Base-by-base conservation (phyloP, 2,329 filamentous ascomycete genomes). In the Penicillium sp. region DNA sequence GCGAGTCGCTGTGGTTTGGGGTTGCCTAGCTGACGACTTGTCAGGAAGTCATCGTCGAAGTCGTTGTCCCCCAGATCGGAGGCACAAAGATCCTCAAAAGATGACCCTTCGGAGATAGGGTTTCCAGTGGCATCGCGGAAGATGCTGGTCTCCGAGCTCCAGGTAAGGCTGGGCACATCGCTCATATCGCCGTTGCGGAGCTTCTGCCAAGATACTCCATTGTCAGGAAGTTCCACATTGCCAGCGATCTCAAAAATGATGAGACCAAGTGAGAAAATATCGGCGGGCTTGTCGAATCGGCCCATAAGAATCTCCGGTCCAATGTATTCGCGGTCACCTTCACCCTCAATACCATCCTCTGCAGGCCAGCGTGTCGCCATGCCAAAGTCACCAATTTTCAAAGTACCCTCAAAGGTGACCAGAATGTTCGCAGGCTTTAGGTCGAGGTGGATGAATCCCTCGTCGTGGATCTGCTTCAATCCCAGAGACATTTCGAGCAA, bases 291-390 rank as follows among this genome's bases (percentile, higher is more conserved):
- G 77, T 96, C 92, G 66, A 89, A 94, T 62, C 87, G 85, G 42
- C 93, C 93, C 70, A 86, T 86, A 21, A 99, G 85, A 61, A 96
- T 91, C 75, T 99, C 94, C 0, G 93, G 93, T 1, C 90, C 93
- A 71, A 99, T 93, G 73, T 99, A 99, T 72, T 96, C 91, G 50
- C 94, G 90, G 72, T 99, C 94, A 33, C 94, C 94, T 78, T 99
- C 94, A 42, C 90, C 89, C 65, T 97, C 92, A 60, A 94, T 89
- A 55, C 87, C 86, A 54, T 85, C 81, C 47, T 87, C 84, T 17
- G 89, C 90, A 15, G 92, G 90, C 86, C 90, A 93, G 12, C 81
- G 75, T 41, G 89, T 87, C 27, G 94, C 93, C 78, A 93, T 80
- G 50, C 86, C 86, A 66, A 88, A 88, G 70, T 88, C 86, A 9